Percentiles rank a stretch among this genome's conserved stretches.
These are phyloP conservation scores for Groenewaldozyma auringiensis DNA, from an alignment of 1,139 yeast genomes.

Conservation along the genomic window DNA sequence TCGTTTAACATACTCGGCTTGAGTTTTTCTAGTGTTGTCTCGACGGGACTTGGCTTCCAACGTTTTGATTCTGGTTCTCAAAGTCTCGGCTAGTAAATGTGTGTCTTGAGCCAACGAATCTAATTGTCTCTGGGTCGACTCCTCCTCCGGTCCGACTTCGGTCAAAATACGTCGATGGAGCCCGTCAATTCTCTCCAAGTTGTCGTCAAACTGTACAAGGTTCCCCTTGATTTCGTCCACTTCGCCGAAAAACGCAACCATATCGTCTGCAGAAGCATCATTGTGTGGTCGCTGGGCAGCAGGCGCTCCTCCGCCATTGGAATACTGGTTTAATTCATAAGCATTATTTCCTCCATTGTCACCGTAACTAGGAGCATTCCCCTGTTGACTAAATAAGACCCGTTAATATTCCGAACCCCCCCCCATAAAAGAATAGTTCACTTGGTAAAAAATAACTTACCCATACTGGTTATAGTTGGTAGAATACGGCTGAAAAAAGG, in stretches of 20 bases:
- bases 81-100: slow-evolving; percentile 62
- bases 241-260: slow-evolving; percentile 72
- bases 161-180: slow-evolving; percentile 77
- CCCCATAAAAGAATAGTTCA: not conserved
- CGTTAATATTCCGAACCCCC: no score
- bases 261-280: slow-evolving; percentile 38
- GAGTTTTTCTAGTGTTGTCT: slow-evolving; percentile 77
- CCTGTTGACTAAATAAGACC: not conserved
- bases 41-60: slow-evolving; percentile 62
- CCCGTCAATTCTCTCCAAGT: slow-evolving; percentile 70
- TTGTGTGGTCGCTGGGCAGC: not conserved
- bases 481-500: slow-evolving; percentile 5
- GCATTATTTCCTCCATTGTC: not conserved
- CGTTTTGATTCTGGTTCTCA: slow-evolving; percentile 68
- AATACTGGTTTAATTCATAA: slow-evolving; percentile 1
- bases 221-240: slow-evolving; percentile 75
- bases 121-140: slow-evolving; percentile 64
- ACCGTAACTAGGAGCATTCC: not conserved
- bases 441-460: slow-evolving; percentile 9
- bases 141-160: slow-evolving; percentile 70
- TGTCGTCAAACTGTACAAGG: slow-evolving; percentile 69
- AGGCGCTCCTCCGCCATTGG: not conserved
- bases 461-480: slow-evolving; percentile 11
- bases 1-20: slow-evolving; percentile 82
- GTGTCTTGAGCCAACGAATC: slow-evolving; percentile 75